Conservation (phyloP, 1,284 basidiomycete species). For the Boletellus deceptivus region DNA sequence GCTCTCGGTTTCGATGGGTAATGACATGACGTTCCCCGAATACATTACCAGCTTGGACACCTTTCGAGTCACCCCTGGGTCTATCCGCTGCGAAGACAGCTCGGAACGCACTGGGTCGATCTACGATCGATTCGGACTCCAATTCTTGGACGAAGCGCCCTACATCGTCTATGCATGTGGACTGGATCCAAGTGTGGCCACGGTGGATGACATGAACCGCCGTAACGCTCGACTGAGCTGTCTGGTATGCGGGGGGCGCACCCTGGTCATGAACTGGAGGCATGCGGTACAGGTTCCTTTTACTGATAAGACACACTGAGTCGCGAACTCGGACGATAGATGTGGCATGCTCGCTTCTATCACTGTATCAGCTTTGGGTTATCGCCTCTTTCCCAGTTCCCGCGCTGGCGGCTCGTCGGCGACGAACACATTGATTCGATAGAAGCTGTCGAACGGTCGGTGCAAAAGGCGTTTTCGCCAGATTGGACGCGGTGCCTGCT, state of each 20-base stretch:
- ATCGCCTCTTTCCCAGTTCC: background rate
- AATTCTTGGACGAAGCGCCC: conserved; percentile 13
- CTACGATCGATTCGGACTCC: conserved; percentile 3
- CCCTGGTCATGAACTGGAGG: conserved; percentile 16
- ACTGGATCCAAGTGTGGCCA: conserved; percentile 21
- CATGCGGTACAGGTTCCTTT: conserved; percentile 11
- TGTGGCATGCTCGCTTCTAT: conserved; percentile 14
- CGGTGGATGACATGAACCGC: conserved; percentile 20
- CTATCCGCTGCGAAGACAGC: background rate
- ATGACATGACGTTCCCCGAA: background rate
- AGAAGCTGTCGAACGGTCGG: conserved; percentile 10
- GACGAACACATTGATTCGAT: conserved; percentile 17
- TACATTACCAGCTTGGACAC: background rate
- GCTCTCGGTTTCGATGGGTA: background rate
- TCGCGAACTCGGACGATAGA: conserved; percentile 5
- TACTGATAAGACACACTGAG: background rate
- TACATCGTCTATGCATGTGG: conserved; percentile 15
- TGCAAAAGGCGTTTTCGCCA: conserved; percentile 6
- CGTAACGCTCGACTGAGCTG: conserved; percentile 22
- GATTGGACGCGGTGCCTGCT: conserved; percentile 14
- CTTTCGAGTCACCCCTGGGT: background rate
- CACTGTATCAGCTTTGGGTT: conserved; percentile 7
- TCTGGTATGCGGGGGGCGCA: conserved; percentile 4
- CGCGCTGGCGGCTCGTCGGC: conserved; percentile 13
- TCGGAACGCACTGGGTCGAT: background rate